Evolutionary conservation across 2,329 filamentous ascomycete genomes (phyloP).

Genomic region (Orbilia ellipsospora): DNA sequence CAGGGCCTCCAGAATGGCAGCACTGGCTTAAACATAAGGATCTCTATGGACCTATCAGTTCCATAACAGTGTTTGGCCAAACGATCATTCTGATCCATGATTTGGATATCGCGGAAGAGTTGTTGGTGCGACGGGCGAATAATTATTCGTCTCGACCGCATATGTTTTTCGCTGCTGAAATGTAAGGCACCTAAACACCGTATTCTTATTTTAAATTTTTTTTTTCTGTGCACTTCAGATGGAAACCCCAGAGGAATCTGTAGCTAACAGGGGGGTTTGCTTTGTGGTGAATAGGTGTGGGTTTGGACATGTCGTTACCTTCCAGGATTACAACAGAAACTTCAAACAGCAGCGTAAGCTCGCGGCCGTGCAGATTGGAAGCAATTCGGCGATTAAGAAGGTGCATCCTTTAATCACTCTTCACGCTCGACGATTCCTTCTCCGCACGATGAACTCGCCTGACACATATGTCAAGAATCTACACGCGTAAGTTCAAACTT

Average conservation of each 20-base stretch:
- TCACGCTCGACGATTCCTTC: constrained; percentile 65
- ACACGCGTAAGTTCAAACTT: constrained; percentile 61
- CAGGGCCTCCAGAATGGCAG: constrained; percentile 61
- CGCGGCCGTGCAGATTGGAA: constrained; percentile 65
- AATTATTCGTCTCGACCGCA: constrained; percentile 62
- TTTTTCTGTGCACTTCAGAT: background rate
- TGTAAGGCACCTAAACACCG: constrained; percentile 59
- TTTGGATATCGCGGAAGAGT: constrained; percentile 61
- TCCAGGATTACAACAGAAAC: constrained; percentile 62
- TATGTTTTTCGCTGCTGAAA: constrained; percentile 61
- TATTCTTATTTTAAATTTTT: background rate
- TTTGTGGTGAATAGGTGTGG: constrained; percentile 60
- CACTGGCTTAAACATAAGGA: constrained; percentile 65
- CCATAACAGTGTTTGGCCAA: constrained; percentile 63
- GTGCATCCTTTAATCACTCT: constrained; percentile 64
- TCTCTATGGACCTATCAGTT: constrained; percentile 62
- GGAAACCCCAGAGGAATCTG: background rate
- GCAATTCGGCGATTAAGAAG: constrained; percentile 62
- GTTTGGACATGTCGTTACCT: constrained; percentile 62
- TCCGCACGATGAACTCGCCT: constrained; percentile 63
- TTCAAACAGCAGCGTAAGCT: constrained; percentile 65
- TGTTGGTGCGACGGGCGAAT: constrained; percentile 62
- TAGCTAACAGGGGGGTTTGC: background rate
- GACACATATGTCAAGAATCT: constrained; percentile 63
- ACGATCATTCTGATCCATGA: constrained; percentile 64